A percentile compares a stretch with the other conserved stretches of the same genome.
Conservation (phyloP, 2,329 filamentous ascomycete genomes). For the Colletotrichum navitas region DNA sequence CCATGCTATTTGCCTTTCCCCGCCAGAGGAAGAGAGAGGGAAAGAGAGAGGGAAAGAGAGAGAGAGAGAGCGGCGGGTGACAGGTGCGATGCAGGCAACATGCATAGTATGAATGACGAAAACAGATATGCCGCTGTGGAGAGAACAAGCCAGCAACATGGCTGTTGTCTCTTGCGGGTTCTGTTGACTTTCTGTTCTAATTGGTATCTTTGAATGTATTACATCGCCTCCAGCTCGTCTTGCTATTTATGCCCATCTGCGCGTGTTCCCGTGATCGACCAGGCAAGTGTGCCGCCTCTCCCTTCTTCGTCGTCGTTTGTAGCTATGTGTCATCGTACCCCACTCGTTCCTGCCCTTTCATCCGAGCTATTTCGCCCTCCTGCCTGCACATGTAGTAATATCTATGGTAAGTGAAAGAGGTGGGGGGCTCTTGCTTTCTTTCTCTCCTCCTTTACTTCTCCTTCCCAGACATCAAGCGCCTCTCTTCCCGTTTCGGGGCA, state of each 20-base stretch:
- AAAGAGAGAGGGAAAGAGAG: no score
- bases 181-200: background rate
- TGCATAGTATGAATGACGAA: background rate
- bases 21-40: background rate
- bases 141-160: background rate
- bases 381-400: background rate
- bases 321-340: background rate
- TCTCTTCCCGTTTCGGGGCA: background rate
- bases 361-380: background rate
- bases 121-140: background rate
- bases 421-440: background rate
- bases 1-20: background rate
- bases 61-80: background rate
- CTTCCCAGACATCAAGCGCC: background rate
- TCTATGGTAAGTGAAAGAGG: background rate
- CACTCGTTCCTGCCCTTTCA: background rate
- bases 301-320: background rate
- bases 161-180: background rate
- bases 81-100: background rate
- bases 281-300: no score
- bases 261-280: no score
- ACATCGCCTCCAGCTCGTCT: background rate
- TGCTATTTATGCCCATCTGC: no score
- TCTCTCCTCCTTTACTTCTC: background rate
- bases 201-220: conserved; percentile 6